Evolutionary conservation across 2,329 filamentous ascomycete species (phyloP), one percentile per base, ranked within the genome.

Genomic region (Calycina herbarum): DNA sequence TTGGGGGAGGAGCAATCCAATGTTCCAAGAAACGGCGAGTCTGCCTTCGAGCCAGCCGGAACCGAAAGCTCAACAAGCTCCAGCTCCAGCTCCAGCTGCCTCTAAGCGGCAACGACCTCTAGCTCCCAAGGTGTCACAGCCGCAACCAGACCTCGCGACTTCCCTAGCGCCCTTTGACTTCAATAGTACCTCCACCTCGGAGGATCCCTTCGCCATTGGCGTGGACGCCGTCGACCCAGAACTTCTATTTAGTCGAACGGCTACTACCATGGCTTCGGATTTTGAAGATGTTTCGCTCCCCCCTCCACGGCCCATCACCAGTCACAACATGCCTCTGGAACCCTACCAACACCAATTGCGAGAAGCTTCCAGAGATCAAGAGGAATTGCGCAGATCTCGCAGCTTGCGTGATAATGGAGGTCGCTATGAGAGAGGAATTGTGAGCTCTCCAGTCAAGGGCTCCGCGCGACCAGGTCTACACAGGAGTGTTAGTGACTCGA

Each of bases 151-250:
- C 56, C 45, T 69, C 13, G 85, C 85, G 68, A 79, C 81, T 11
- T 73, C 80, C 15, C 75, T 80, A 60, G 74, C 80, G 10, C 73
- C 73, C 42, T 75, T 81, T 51, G 78, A 80, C 29, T 78, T 79
- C 24, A 77, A 75, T 60, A 76, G 75, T 54, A 70, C 77, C 7
- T 76, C 79, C 29, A 74, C 76, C 48, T 73, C 77, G 40, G 83
- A 85, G 8, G 81, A 86, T 66, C 79, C 82, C 0, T 88, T 87
- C 69, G 78, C 80, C 29, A 78, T 83, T 33, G 77, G 81, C 45
- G 80, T 77, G 58, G 79, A 79, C 7, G 83, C 80, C n/a, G 85
- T 89, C 5, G 80, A 89, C 69, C 86, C 86, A 1, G 86, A 84
- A 7, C 77, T 89, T 17, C 76, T 89, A 7, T 85, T 86, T 72